These are phyloP conservation scores for Podaxis sp. DNA, from an alignment of 768 basidiomycete genomes.

Conservation along the genomic window DNA sequence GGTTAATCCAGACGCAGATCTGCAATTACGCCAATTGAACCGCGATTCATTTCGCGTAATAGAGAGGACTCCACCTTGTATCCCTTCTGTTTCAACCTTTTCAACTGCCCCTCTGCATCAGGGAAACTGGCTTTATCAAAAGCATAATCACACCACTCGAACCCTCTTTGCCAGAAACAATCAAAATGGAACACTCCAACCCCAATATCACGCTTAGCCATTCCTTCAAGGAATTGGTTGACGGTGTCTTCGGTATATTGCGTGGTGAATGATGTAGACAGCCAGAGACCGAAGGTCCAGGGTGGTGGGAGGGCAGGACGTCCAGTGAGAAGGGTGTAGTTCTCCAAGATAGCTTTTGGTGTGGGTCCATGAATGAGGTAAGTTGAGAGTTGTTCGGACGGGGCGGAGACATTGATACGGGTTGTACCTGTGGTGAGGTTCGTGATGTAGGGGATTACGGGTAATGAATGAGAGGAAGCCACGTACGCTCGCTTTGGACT, in stretches of 20 bases:
- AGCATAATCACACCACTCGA: slow-evolving; percentile 40
- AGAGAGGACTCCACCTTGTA: slow-evolving; percentile 35
- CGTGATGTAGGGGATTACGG: slow-evolving; percentile 15
- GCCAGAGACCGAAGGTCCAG: slow-evolving; percentile 49
- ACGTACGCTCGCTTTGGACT: slow-evolving; percentile 39
- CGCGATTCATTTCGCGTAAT: not conserved
- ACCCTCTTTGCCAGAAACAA: slow-evolving; percentile 39
- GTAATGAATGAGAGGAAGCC: slow-evolving; percentile 6
- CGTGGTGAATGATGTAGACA: slow-evolving; percentile 48
- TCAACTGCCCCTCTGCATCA: slow-evolving; percentile 37
- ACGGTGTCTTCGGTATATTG: slow-evolving; percentile 44
- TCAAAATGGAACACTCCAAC: slow-evolving; percentile 47
- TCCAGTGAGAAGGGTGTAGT: slow-evolving; percentile 36
- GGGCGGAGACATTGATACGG: slow-evolving; percentile 33
- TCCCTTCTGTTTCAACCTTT: slow-evolving; percentile 33
- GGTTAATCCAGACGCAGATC: slow-evolving; percentile 37
- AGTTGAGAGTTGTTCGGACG: slow-evolving; percentile 37
- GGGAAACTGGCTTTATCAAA: slow-evolving; percentile 48
- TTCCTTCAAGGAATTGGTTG: slow-evolving; percentile 40
- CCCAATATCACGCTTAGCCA: slow-evolving; percentile 36
- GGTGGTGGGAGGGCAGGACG: slow-evolving; percentile 43
- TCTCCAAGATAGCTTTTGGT: slow-evolving; percentile 27
- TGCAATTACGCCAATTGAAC: not conserved
- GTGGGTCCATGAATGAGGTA: slow-evolving; percentile 40
- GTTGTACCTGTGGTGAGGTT: slow-evolving; percentile 23